Percentiles rank a stretch among this genome's conserved stretches.
phyloP scores from a whole-genome alignment of 345 rosid genomes.

The Aurinia saxatilis region DNA sequence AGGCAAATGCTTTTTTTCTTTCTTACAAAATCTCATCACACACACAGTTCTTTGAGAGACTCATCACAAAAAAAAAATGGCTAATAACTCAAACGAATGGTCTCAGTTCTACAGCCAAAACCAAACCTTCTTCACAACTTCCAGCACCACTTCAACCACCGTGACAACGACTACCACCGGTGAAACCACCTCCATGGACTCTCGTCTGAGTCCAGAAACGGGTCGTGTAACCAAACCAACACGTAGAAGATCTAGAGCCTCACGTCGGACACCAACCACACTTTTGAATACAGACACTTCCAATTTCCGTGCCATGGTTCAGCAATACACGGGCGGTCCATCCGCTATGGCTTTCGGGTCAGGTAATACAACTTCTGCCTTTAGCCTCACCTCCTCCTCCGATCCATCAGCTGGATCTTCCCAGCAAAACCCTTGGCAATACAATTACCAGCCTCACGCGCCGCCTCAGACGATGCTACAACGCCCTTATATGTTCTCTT shows the following conservation, averaged over 20 bases:
- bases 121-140: constrained; percentile 32
- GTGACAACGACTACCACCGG: constrained; percentile 24
- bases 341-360: constrained; percentile 49
- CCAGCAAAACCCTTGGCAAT: constrained; percentile 26
- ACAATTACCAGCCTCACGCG: constrained; percentile 15
- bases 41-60: neutral
- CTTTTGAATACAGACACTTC: constrained; percentile 82
- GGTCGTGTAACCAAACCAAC: constrained; percentile 75
- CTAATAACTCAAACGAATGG: constrained; percentile 70
- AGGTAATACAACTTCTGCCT: constrained; percentile 24
- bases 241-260: constrained; percentile 88
- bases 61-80: constrained; percentile 50
- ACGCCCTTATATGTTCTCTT: constrained; percentile 27
- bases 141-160: constrained; percentile 29
- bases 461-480: neutral
- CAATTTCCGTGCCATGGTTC: constrained; percentile 95
- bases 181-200: constrained; percentile 11
- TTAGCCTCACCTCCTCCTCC: constrained; percentile 22
- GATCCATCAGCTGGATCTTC: constrained; percentile 24
- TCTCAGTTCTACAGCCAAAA: constrained; percentile 47
- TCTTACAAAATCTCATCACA: neutral
- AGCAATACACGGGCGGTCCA: constrained; percentile 90
- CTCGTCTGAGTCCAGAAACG: constrained; percentile 49
- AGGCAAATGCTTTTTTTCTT: constrained; percentile 23
- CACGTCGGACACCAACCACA: constrained; percentile 95